phyloP scores from a whole-genome alignment of 2,329 filamentous ascomycete species.

The Emmonsiellopsis sp. region DNA sequence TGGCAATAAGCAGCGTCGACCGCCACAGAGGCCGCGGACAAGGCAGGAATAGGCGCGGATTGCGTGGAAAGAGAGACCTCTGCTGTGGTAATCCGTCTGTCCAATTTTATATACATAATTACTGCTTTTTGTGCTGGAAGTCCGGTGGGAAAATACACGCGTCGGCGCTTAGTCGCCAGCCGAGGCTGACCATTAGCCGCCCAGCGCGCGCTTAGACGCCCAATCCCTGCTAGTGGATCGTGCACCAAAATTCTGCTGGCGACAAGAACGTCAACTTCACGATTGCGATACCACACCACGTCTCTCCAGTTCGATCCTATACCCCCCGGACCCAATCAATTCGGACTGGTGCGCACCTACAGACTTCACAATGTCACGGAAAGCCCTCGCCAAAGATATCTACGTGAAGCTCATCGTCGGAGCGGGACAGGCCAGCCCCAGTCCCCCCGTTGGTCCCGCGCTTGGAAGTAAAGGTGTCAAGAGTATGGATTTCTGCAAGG shows the following conservation, averaged over 20 bases:
- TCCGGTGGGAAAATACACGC: no score
- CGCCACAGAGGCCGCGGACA: background rate
- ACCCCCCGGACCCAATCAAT: slow-evolving; percentile 2
- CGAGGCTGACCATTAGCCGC: background rate
- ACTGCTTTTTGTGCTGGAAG: no score
- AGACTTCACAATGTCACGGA: slow-evolving; percentile 41
- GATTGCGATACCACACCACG: background rate
- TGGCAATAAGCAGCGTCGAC: background rate
- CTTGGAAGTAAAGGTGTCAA: slow-evolving; percentile 97
- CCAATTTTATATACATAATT: no score
- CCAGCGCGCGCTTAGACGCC: background rate
- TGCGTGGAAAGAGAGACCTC: no score
- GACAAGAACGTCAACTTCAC: background rate
- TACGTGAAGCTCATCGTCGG: slow-evolving; percentile 97
- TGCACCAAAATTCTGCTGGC: background rate
- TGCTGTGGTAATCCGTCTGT: no score
- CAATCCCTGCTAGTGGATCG: background rate
- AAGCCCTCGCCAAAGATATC: slow-evolving; percentile 50
- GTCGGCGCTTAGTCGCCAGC: background rate
- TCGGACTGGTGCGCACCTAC: background rate
- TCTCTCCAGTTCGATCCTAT: background rate
- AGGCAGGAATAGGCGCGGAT: background rate
- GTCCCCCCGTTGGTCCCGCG: slow-evolving; percentile 90
- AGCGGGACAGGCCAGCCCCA: slow-evolving; percentile 87
- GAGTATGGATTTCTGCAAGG: slow-evolving; percentile 99